Evolutionary conservation across 2,329 filamentous ascomycete genomes (phyloP), one percentile per base, ranked within the genome.

Genomic region (Hymenotorrendiella dingleyae): DNA sequence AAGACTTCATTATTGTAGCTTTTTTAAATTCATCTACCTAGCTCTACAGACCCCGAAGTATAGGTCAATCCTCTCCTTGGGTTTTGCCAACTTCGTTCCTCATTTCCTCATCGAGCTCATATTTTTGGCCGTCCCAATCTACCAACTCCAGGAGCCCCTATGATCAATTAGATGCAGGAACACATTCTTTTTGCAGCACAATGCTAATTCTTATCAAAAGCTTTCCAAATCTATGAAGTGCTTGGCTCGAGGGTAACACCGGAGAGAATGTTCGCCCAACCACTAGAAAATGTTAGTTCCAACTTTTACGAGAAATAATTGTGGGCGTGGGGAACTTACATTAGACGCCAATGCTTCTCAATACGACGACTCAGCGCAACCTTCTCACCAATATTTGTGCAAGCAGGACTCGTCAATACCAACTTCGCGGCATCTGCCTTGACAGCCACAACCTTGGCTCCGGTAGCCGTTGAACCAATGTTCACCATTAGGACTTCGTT

Each of bases 401-500:
- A 98, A 45, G 93, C 93, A 33, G 90, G 90, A 64, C 82, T 91
- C 48, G 90, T 97, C 57, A 98, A 74, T 47, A 87, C 84, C 54
- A 98, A 77, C 74, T 96, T 96, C 45, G 93, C 93, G 45, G 90
- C 91, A 77, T 98, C 93, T 62, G 91, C 90, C 78, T 93, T 96
- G 64, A 97, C 94, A 60, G 88, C 91, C 46, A 93, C 80, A 41
- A 98, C 88, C 80, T 97, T 98, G 55, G 93, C 93, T 68, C 93
- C 93, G 11, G 91, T 96, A 35, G 93, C 94, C 8, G 91, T 97
- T 27, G 88, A 95, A 49, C 93, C 93, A 64, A 98, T 98, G 75
- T 98, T 98, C 54, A 98, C 93, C 93, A 98, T 97, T 68, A 98
- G 84, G 61, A 97, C 89, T 68, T 98, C 93, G 70, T 95, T 96